Conservation (phyloP, 116 monocot species). For the Dioscorea cayenensis region DNA sequence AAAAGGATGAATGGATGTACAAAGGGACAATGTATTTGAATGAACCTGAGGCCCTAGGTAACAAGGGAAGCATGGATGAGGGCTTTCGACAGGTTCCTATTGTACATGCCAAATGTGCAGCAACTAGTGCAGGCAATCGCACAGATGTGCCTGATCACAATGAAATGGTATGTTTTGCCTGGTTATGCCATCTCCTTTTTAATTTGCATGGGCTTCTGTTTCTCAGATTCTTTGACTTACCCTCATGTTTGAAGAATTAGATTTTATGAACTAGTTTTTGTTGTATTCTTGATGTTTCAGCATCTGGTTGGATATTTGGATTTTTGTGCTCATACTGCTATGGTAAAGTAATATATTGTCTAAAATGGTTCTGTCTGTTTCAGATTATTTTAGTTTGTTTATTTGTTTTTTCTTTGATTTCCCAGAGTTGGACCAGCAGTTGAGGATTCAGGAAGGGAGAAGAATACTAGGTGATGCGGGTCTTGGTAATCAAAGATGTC, state of each 20-base stretch:
- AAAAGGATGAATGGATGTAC: conserved; percentile 76
- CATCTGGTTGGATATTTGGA: background rate
- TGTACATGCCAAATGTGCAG: conserved; percentile 53
- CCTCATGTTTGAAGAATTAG: background rate
- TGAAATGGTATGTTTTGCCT: background rate
- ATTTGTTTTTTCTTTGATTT: background rate
- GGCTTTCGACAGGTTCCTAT: conserved; percentile 15
- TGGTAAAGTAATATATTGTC: background rate
- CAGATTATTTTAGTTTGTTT: background rate
- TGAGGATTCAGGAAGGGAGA: background rate
- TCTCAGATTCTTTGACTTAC: background rate
- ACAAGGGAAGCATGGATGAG: background rate
- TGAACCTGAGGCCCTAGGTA: conserved; percentile 6
- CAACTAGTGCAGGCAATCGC: conserved; percentile 2
- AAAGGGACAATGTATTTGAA: conserved; percentile 51
- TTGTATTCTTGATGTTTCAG: background rate
- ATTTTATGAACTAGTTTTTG: background rate
- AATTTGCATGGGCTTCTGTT: background rate
- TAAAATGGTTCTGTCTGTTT: background rate
- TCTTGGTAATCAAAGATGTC: background rate
- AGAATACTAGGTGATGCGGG: background rate
- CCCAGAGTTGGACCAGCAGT: background rate
- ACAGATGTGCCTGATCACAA: background rate
- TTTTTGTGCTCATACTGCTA: background rate
- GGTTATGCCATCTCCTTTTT: background rate